Conservation (phyloP, 345 rosid species). For the Nasturtium officinale region DNA sequence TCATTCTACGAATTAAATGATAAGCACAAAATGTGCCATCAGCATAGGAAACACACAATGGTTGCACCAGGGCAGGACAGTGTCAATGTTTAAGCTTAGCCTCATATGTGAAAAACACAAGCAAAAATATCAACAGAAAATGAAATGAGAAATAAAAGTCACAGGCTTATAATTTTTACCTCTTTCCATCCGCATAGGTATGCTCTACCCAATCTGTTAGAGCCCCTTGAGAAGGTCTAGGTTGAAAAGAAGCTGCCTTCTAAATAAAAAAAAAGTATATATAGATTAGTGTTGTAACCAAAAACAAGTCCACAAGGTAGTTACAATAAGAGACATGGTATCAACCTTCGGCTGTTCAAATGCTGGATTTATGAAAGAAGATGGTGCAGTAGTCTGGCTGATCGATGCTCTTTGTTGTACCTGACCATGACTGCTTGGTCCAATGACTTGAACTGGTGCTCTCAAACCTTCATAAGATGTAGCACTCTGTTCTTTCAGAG, state of each 20-base stretch:
- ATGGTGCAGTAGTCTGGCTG: constrained; percentile 48
- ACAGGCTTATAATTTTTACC: constrained; percentile 47
- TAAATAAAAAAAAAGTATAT: constrained; percentile 21
- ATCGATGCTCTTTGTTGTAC: constrained; percentile 53
- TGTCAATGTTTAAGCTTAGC: constrained; percentile 12
- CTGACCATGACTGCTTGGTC: constrained; percentile 52
- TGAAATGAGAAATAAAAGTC: background rate
- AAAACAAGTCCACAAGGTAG: constrained; percentile 23
- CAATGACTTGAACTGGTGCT: constrained; percentile 57
- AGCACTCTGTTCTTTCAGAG: constrained; percentile 58
- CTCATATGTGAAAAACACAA: constrained; percentile 16
- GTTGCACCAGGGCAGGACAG: constrained; percentile 8
- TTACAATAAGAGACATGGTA: constrained; percentile 12
- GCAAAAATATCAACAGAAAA: constrained; percentile 5
- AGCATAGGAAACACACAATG: constrained; percentile 10
- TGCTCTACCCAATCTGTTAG: constrained; percentile 87
- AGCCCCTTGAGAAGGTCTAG: constrained; percentile 48
- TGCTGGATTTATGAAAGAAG: constrained; percentile 47
- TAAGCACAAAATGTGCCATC: constrained; percentile 7
- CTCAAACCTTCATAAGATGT: constrained; percentile 59
- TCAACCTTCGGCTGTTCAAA: constrained; percentile 55
- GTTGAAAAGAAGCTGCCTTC: constrained; percentile 36
- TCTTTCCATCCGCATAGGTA: constrained; percentile 76
- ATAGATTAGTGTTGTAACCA: constrained; percentile 22
- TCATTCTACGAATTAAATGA: constrained; percentile 18